Conservation (phyloP, 805 yeast species). For the Candida saitoana region DNA sequence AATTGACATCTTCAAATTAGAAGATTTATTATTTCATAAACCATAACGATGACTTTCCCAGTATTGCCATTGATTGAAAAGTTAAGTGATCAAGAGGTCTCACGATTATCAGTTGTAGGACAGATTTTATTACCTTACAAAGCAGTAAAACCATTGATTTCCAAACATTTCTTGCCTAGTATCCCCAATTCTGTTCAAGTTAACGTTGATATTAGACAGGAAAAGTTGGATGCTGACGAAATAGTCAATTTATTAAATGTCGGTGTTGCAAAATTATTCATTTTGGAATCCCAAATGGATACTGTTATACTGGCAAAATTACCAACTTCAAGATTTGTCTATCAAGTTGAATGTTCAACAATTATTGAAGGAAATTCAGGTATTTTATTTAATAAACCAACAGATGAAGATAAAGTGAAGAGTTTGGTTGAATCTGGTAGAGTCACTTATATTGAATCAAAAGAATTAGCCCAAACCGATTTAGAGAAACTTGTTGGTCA, state of each 20-base stretch:
- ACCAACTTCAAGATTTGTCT: conserved; percentile 45
- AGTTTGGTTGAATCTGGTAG: conserved; percentile 22
- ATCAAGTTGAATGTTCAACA: conserved; percentile 15
- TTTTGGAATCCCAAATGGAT: conserved; percentile 23
- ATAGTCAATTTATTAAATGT: conserved; percentile 52
- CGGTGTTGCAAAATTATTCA: conserved; percentile 52
- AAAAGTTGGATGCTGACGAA: conserved; percentile 36
- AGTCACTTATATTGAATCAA: conserved; percentile 19
- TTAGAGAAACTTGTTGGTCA: conserved; percentile 24
- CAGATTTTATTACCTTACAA: conserved; percentile 27
- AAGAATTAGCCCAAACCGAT: conserved; percentile 14
- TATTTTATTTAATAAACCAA: not conserved
- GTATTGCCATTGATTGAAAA: conserved; percentile 30
- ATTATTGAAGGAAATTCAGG: not conserved
- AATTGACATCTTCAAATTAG: not conserved
- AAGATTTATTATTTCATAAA: not conserved
- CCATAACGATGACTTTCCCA: conserved; percentile 34
- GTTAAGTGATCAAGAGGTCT: conserved; percentile 13
- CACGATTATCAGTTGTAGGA: conserved; percentile 30
- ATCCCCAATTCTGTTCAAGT: conserved; percentile 29
- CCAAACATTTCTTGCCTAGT: conserved; percentile 28
- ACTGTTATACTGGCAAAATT: conserved; percentile 44
- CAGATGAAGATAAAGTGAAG: conserved; percentile 10
- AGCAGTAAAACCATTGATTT: conserved; percentile 15
- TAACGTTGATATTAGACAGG: conserved; percentile 25